Evolutionary conservation across 768 basidiomycete genomes (phyloP).

Genomic region (Calocybe cyanea): DNA sequence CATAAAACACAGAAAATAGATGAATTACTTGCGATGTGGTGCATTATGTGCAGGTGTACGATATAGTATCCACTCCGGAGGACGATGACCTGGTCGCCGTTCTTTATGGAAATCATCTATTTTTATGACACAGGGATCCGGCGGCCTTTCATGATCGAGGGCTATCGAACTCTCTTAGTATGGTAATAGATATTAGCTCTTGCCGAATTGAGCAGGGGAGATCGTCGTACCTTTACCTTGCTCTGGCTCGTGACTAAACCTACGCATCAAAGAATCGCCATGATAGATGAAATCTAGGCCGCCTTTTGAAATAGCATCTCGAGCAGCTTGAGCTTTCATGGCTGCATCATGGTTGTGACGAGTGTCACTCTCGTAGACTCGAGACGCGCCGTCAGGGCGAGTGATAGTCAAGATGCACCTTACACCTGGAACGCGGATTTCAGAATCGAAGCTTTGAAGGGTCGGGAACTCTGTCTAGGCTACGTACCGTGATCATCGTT

Average conservation of each 20-base stretch:
- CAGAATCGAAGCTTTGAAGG: neutral
- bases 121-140: neutral
- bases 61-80: conserved; percentile 5
- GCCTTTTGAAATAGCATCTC: neutral
- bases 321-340: neutral
- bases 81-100: neutral
- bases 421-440: neutral
- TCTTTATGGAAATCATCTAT: conserved; percentile 1
- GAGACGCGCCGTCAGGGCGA: neutral
- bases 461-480: neutral
- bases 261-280: neutral
- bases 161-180: too few species aligned
- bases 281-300: neutral
- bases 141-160: neutral
- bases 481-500: neutral
- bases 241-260: neutral
- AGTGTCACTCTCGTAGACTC: neutral
- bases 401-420: neutral
- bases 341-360: neutral
- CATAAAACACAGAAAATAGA: neutral
- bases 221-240: neutral
- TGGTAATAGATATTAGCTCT: neutral
- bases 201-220: neutral
- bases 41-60: neutral
- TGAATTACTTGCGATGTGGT: neutral